phyloP scores from a whole-genome alignment of 2,329 filamentous ascomycete genomes.

The Calonectria pteridis region DNA sequence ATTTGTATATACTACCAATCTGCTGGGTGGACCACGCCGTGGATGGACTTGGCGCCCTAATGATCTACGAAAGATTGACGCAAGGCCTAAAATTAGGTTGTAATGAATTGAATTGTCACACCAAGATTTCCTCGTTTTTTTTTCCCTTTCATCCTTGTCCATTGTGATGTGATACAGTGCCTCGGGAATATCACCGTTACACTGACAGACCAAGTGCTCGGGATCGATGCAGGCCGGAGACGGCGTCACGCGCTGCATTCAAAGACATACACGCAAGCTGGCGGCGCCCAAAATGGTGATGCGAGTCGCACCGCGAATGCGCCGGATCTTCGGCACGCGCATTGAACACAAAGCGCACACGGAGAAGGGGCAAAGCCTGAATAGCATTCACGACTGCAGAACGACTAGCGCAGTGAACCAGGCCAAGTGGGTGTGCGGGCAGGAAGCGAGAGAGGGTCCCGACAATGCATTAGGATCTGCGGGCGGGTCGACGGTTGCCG shows the following conservation, averaged over 20 bases:
- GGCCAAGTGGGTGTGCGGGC: background rate
- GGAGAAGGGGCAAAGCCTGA: background rate
- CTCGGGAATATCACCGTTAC: background rate
- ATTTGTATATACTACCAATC: constrained; percentile 37
- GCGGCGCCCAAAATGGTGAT: background rate
- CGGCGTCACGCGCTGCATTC: background rate
- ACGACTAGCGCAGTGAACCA: background rate
- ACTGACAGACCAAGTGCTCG: background rate
- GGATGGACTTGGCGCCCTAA: background rate
- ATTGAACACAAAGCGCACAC: background rate
- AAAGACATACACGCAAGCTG: background rate
- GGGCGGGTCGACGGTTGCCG: constrained; percentile 1
- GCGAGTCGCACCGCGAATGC: background rate
- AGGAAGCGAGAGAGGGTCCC: background rate
- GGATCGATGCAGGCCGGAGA: background rate
- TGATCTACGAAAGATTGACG: constrained; percentile 15
- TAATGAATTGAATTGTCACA: constrained; percentile 12
- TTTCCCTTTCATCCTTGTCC: background rate
- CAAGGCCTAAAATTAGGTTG: background rate
- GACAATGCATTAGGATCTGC: background rate
- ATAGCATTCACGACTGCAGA: background rate
- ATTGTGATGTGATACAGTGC: background rate
- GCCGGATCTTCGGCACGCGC: background rate
- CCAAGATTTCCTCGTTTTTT: background rate
- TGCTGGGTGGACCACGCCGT: background rate